Evolutionary conservation across 805 yeast genomes (phyloP).

Genomic region (Myxozyma nipponensis): DNA sequence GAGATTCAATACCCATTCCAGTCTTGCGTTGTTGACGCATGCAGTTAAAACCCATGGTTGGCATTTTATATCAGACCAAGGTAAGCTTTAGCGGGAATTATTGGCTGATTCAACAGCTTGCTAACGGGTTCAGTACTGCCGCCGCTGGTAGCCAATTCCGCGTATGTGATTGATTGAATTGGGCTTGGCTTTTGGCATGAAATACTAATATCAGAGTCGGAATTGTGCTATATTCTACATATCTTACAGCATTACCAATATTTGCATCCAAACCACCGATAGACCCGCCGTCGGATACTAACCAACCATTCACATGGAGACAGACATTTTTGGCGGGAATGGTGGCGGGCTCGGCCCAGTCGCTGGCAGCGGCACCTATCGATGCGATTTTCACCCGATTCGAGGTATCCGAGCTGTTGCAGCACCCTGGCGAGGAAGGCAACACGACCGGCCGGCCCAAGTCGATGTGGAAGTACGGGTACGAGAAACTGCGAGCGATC

Average conservation of each 20-base stretch:
- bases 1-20: constrained; percentile 64
- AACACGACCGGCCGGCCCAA: constrained; percentile 31
- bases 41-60: constrained; percentile 79
- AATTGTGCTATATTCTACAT: constrained; percentile 75
- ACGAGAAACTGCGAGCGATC: constrained; percentile 61
- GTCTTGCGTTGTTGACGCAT: constrained; percentile 65
- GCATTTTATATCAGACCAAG: constrained; percentile 75
- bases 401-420: constrained; percentile 65
- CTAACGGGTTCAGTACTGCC: constrained; percentile 53
- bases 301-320: constrained; percentile 46
- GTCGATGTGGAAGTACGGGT: constrained; percentile 74
- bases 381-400: constrained; percentile 88
- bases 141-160: constrained; percentile 81
- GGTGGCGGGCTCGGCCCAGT: constrained; percentile 80
- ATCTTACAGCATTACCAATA: constrained; percentile 45
- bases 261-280: constrained; percentile 6
- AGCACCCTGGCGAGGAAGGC: constrained; percentile 23
- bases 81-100: constrained; percentile 1
- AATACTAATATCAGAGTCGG: constrained; percentile 49
- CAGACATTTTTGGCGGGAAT: constrained; percentile 70
- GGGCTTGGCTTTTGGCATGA: background rate
- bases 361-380: constrained; percentile 88
- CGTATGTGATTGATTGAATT: constrained; percentile 33
- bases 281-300: constrained; percentile 15
- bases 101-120: background rate